Evolutionary conservation across 78 protist species (phyloP).

Genomic region (Protostelium mycophagum): DNA sequence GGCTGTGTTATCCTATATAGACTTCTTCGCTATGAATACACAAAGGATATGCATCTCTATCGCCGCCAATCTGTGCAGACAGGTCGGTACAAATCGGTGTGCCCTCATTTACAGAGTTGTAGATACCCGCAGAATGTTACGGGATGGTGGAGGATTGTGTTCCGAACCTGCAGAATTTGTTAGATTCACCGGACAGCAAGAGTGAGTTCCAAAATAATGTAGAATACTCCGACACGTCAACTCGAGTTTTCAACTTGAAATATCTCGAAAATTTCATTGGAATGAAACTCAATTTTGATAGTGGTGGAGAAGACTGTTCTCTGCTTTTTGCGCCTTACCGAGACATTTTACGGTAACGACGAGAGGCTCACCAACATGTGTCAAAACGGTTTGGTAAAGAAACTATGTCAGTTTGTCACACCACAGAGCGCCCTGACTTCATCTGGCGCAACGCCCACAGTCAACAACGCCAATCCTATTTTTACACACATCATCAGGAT

Average conservation of each 20-base stretch:
- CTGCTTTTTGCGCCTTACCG: slow-evolving; percentile 32
- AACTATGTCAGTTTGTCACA: not conserved
- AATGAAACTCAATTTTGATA: not conserved
- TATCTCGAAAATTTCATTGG: too few relatives aligned
- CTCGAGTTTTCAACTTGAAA: too few relatives aligned
- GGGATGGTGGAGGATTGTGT: slow-evolving; percentile 53
- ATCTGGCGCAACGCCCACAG: not conserved
- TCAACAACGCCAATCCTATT: not conserved
- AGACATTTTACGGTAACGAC: not conserved
- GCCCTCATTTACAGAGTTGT: not conserved
- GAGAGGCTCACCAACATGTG: not conserved
- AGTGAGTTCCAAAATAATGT: slow-evolving; percentile 7
- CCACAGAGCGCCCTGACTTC: not conserved
- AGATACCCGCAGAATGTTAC: slow-evolving; percentile 54
- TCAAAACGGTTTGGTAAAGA: too few relatives aligned
- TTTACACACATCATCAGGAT: slow-evolving; percentile 21
- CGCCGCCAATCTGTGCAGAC: slow-evolving; percentile 71
- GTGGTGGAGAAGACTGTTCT: slow-evolving; percentile 31
- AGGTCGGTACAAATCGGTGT: too few relatives aligned
- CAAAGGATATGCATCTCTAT: slow-evolving; percentile 75
- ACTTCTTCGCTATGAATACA: slow-evolving; percentile 73
- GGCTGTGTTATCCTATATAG: slow-evolving; percentile 79
- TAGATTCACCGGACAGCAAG: slow-evolving; percentile 48
- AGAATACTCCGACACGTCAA: too few relatives aligned
- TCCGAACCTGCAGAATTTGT: slow-evolving; percentile 55